Evolutionary conservation across 805 yeast species (phyloP).

Genomic region (Candida pseudoglaebosa): DNA sequence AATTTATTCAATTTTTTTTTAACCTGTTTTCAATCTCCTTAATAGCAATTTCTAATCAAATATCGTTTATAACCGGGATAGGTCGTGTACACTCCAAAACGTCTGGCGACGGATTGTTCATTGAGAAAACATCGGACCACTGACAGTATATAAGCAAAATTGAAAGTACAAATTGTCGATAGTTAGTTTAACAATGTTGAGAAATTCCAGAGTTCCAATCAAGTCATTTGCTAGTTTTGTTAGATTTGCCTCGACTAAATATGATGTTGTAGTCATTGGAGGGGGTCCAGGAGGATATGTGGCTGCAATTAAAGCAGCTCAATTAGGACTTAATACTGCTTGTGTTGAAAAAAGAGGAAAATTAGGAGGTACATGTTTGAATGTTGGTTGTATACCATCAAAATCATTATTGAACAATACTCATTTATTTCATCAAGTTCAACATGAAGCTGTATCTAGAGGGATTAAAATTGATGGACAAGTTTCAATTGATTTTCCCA

Average conservation of each 20-base stretch:
- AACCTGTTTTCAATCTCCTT: too few relatives aligned
- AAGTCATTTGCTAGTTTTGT: slow-evolving; percentile 28
- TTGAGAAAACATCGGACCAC: slow-evolving; percentile 1
- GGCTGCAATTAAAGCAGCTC: slow-evolving; percentile 98
- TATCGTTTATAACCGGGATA: too few relatives aligned
- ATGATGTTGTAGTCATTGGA: slow-evolving; percentile 92
- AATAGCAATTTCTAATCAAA: too few relatives aligned
- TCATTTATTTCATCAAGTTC: slow-evolving; percentile 83
- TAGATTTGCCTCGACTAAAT: slow-evolving; percentile 45
- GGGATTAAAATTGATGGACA: slow-evolving; percentile 83
- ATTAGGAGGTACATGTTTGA: slow-evolving; percentile 97
- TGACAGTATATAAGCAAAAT: slow-evolving; percentile 1
- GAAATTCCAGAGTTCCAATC: slow-evolving; percentile 10
- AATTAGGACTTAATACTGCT: slow-evolving; percentile 89
- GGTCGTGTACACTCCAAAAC: too few relatives aligned
- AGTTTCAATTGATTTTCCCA: slow-evolving; percentile 68
- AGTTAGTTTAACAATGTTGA: slow-evolving; percentile 20
- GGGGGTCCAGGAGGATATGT: slow-evolving; percentile 99
- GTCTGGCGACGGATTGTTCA: too few relatives aligned
- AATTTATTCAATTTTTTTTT: too few relatives aligned
- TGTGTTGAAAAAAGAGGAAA: slow-evolving; percentile 96
- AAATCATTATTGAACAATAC: slow-evolving; percentile 94
- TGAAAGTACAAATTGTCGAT: too few relatives aligned
- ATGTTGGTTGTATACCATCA: slow-evolving; percentile 99
- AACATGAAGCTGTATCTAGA: slow-evolving; percentile 77